Conservation (phyloP, 352 stramenopile genomes). For the Globisporangium perplexum region DNA sequence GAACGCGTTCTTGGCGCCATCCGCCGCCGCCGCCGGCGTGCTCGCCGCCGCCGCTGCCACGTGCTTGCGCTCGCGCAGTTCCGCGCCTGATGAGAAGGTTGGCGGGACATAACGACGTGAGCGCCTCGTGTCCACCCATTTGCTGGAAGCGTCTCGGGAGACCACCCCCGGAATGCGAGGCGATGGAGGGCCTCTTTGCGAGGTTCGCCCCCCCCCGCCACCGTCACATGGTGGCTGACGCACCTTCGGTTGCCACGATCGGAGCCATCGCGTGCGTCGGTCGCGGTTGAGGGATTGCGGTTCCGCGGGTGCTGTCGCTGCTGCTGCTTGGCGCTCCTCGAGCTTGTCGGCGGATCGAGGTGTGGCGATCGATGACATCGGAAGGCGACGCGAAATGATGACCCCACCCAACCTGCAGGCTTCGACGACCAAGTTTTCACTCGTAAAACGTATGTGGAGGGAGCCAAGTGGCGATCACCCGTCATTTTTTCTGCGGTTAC, state of each 20-base stretch:
- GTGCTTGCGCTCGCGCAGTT: conserved; percentile 55
- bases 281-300: background rate
- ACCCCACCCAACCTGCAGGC: background rate
- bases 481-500: background rate
- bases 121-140: background rate
- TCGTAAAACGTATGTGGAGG: background rate
- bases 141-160: background rate
- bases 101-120: background rate
- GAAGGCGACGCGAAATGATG: background rate
- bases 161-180: background rate
- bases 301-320: conserved; percentile 10
- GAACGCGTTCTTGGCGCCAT: conserved; percentile 38
- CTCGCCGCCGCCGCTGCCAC: background rate
- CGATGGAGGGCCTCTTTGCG: background rate
- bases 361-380: conserved; percentile 9
- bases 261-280: conserved; percentile 4
- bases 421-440: background rate
- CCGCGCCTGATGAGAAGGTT: background rate
- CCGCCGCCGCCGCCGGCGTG: conserved; percentile 2
- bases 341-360: background rate
- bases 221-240: too few species aligned
- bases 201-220: too few species aligned
- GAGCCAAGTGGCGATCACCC: background rate
- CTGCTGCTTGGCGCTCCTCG: too few species aligned
- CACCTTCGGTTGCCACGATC: conserved; percentile 8